Conservation (phyloP, 2,329 filamentous ascomycete species). For the Thyridium curvatum region DNA sequence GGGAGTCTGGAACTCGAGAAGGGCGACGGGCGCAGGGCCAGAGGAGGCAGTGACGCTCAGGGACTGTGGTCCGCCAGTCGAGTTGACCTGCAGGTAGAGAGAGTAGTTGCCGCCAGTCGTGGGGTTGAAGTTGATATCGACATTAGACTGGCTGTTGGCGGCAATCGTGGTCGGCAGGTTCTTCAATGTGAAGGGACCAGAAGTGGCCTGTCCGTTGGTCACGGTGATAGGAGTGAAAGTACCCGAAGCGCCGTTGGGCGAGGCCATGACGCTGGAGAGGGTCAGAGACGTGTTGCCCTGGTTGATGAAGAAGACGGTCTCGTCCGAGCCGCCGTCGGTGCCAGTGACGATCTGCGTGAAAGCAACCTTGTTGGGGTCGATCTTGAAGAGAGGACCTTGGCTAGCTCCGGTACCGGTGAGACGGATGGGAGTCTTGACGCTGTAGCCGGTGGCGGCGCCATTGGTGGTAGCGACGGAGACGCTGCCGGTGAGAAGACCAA, state of each 20-base stretch:
- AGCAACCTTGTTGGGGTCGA: slow-evolving; percentile 40
- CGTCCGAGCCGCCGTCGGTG: slow-evolving; percentile 25
- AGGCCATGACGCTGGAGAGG: slow-evolving; percentile 37
- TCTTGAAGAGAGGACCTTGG: slow-evolving; percentile 31
- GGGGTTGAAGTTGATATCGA: slow-evolving; percentile 42
- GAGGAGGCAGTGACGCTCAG: slow-evolving; percentile 42
- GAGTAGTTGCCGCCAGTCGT: slow-evolving; percentile 38
- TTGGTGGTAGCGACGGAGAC: slow-evolving; percentile 43
- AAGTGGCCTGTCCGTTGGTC: slow-evolving; percentile 15
- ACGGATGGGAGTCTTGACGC: slow-evolving; percentile 35
- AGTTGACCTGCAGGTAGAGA: slow-evolving; percentile 39
- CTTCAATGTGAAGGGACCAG: slow-evolving; percentile 40
- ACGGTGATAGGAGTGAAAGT: slow-evolving; percentile 28
- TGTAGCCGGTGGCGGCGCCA: slow-evolving; percentile 31
- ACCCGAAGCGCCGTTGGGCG: slow-evolving; percentile 32
- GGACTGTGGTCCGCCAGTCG: slow-evolving; percentile 40
- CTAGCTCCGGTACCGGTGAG: slow-evolving; percentile 44
- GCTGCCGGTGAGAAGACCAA: slow-evolving; percentile 42
- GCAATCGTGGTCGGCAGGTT: slow-evolving; percentile 37
- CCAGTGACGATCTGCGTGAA: slow-evolving; percentile 45
- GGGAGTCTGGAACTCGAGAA: slow-evolving; percentile 47
- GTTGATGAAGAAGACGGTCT: slow-evolving; percentile 43
- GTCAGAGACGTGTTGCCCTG: slow-evolving; percentile 38
- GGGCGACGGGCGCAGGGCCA: slow-evolving; percentile 39
- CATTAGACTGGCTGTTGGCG: slow-evolving; percentile 28